Percentiles rank a stretch among this genome's conserved stretches.
Conservation (phyloP, 2,329 filamentous ascomycete species). For the Penicillium sclerotigenum region DNA sequence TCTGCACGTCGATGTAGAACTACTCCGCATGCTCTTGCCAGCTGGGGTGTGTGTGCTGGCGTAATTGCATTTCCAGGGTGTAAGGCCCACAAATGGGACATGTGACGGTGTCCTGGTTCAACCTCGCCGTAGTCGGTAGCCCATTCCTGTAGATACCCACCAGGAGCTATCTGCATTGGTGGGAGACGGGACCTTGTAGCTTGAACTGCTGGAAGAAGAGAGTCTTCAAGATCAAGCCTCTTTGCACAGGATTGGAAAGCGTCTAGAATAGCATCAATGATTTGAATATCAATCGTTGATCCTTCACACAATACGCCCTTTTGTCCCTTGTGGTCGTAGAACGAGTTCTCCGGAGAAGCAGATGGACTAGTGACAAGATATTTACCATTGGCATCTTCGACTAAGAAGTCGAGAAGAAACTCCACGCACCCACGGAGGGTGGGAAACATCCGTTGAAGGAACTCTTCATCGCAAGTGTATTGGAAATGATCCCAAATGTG, state of each 20-base stretch:
- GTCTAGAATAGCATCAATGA: slow-evolving; percentile 42
- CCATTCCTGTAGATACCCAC: slow-evolving; percentile 35
- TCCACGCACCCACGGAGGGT: slow-evolving; percentile 29
- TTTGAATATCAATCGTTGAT: slow-evolving; percentile 49
- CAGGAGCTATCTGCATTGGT: slow-evolving; percentile 22
- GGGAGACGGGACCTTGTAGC: slow-evolving; percentile 16
- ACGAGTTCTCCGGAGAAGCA: slow-evolving; percentile 32
- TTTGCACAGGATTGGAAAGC: slow-evolving; percentile 24
- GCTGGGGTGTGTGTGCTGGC: slow-evolving; percentile 30
- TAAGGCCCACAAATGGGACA: slow-evolving; percentile 51
- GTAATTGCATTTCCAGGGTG: slow-evolving; percentile 47
- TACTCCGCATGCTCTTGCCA: slow-evolving; percentile 31
- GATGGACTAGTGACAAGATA: slow-evolving; percentile 30
- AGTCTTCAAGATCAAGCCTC: slow-evolving; percentile 9
- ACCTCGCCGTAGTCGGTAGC: slow-evolving; percentile 36
- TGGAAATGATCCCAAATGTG: slow-evolving; percentile 58
- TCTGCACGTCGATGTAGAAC: slow-evolving; percentile 28
- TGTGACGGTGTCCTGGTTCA: slow-evolving; percentile 52
- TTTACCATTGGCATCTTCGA: slow-evolving; percentile 20
- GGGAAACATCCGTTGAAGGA: slow-evolving; percentile 24
- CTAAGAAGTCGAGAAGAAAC: slow-evolving; percentile 31
- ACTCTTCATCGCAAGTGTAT: slow-evolving; percentile 41
- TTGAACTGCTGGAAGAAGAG: slow-evolving; percentile 17
- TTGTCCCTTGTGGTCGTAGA: slow-evolving; percentile 22
- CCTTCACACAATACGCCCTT: slow-evolving; percentile 36